Base-by-base conservation (phyloP, 2,329 filamentous ascomycete species). In the Zasmidium angulare region DNA sequence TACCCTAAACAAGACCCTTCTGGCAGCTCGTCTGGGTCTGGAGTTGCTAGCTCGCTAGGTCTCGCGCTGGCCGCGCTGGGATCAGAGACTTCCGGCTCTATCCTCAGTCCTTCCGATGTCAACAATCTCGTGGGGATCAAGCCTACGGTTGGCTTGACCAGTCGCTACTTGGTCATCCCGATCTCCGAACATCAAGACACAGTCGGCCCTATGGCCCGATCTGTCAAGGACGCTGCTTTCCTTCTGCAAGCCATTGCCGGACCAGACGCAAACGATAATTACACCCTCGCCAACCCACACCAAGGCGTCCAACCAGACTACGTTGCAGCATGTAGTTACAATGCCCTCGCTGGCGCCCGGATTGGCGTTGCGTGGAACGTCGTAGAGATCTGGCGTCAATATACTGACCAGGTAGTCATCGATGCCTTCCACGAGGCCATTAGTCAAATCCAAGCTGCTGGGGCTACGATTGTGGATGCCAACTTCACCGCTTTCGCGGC, bases 61-160 rank as follows among this genome's bases (percentile, higher is more conserved):
- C 77, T 89, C 1, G 83, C 84, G 0, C 74, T 83, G 53, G 86
- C 82, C 7, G 68, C 82, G 3, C 69, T 90, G 1, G 87, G 87
- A 6, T 84, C 86, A 0, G 87, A 79, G 72, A 89, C 87, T 0
- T 79, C 79, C 60, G 87, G 87, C 2, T 87, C 83, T 19, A 88
- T 90, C 55, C 69, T 89, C 2, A 79, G 78, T 10, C 88, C 88
- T 0, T 75, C 75, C 19, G 68, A 79, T 22, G 65, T 74, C 3
- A 88, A 84, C 74, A 87, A 87, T 58, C 70, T 89, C 1, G 86
- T 89, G 0, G 87, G 85, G 1, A 86, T 90, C 70, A 88, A 87
- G 69, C 85, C 87, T 1, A 87, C 86, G 0, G 84, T 89, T 1
- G 87, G 87, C 0, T 76, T 89, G 2, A 88, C 83, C 0, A 86